phyloP scores from a whole-genome alignment of 2,329 filamentous ascomycete species.

The Venturia effusa region DNA sequence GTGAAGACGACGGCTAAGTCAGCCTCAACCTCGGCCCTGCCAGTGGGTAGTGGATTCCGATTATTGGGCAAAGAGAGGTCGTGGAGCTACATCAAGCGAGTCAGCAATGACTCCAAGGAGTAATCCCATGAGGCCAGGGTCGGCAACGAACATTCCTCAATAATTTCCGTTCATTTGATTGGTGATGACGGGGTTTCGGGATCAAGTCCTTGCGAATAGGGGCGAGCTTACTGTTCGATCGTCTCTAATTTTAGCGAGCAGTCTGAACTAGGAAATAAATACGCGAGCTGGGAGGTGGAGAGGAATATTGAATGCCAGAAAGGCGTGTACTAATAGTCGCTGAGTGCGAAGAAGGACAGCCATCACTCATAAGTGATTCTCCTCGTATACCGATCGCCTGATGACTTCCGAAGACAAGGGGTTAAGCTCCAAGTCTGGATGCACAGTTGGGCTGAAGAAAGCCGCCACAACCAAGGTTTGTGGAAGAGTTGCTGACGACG shows the following conservation, averaged over 20 bases:
- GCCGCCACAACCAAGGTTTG: constrained; percentile 2
- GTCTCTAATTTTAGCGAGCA: background rate
- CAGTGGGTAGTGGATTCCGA: background rate
- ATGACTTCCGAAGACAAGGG: background rate
- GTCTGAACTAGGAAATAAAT: background rate
- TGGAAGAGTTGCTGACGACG: constrained; percentile 2
- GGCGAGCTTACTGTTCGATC: background rate
- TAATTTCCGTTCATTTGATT: background rate
- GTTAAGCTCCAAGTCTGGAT: background rate
- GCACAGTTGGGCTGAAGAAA: background rate
- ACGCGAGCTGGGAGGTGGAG: background rate
- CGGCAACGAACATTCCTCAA: background rate
- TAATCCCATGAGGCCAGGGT: background rate
- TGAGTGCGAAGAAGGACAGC: background rate
- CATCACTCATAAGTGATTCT: background rate
- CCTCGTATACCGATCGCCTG: background rate
- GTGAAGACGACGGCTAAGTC: background rate
- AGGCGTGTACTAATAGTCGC: background rate
- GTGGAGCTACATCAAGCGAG: background rate
- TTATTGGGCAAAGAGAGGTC: background rate
- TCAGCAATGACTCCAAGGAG: background rate
- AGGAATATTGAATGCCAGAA: background rate
- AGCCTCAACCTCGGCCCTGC: background rate
- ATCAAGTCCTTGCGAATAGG: background rate
- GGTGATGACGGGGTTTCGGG: background rate